Conservation (phyloP, 225 moss, liverwort and hornwort genomes). For the Sphagnum tenellum region DNA sequence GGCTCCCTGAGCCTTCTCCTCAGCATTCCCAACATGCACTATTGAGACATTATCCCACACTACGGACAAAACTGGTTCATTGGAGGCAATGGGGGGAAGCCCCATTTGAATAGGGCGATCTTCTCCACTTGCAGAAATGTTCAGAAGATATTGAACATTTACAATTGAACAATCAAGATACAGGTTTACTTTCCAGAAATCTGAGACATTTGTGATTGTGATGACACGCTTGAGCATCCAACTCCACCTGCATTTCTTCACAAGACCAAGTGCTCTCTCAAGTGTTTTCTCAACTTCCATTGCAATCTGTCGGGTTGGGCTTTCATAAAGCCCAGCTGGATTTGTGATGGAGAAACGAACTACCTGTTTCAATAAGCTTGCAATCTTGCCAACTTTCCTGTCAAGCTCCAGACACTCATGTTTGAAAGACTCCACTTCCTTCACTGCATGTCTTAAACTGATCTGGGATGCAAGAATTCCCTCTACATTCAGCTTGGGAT, state of each 20-base stretch:
- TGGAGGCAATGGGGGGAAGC: constrained; percentile 69
- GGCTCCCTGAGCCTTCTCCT: constrained; percentile 54
- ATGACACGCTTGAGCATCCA: constrained; percentile 78
- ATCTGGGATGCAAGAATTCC: constrained; percentile 31
- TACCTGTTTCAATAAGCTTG: constrained; percentile 40
- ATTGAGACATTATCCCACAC: constrained; percentile 85
- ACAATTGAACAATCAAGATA: constrained; percentile 65
- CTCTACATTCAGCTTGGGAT: constrained; percentile 24
- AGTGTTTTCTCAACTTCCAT: constrained; percentile 71
- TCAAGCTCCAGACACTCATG: constrained; percentile 63
- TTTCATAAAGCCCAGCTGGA: constrained; percentile 59
- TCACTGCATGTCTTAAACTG: constrained; percentile 32
- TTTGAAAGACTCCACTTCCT: constrained; percentile 62
- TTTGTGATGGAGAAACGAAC: constrained; percentile 41
- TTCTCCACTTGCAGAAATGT: constrained; percentile 72
- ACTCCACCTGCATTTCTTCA: constrained; percentile 77
- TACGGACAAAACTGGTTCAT: constrained; percentile 61
- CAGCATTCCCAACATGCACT: constrained; percentile 64
- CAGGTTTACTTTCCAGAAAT: constrained; percentile 58
- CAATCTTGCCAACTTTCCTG: constrained; percentile 44
- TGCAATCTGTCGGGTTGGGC: constrained; percentile 80
- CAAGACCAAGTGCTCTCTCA: constrained; percentile 62
- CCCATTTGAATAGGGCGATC: constrained; percentile 62
- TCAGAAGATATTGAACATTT: constrained; percentile 83
- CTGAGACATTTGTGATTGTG: constrained; percentile 72